These are phyloP conservation scores for Salvia sclarea DNA, from an alignment of 305 asterid species.

Conservation along the genomic window DNA sequence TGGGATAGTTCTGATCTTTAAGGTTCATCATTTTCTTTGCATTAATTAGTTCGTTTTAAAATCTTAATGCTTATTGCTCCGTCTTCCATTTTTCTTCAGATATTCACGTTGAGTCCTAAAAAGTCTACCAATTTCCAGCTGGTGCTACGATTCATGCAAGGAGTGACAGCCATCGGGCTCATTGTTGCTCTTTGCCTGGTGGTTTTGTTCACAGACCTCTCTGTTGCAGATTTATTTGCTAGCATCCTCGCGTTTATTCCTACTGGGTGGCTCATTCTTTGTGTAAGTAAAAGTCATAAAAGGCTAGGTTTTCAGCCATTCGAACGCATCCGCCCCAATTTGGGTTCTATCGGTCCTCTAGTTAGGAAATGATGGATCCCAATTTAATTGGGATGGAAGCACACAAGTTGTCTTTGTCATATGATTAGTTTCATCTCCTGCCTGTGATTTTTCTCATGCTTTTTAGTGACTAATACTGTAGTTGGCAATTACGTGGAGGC, in stretches of 20 bases:
- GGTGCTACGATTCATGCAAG: constrained; percentile 92
- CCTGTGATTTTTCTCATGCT: background rate
- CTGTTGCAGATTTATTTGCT: constrained; percentile 84
- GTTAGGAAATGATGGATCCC: no score
- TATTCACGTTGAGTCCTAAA: constrained; percentile 81
- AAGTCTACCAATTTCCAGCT: constrained; percentile 86
- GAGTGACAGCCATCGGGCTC: constrained; percentile 80
- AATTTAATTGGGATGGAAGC: no score
- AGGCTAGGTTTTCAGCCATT: constrained; percentile 24
- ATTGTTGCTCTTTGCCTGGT: constrained; percentile 79
- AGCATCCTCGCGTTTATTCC: constrained; percentile 95
- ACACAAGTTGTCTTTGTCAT: background rate
- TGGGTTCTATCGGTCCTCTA: no score
- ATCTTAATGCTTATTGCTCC: constrained; percentile 7
- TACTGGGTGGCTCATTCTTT: constrained; percentile 90
- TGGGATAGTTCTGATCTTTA: constrained; percentile 79
- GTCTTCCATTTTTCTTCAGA: constrained; percentile 47
- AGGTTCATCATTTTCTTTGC: constrained; percentile 54
- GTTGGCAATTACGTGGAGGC: constrained; percentile 91
- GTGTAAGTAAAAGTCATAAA: constrained; percentile 55
- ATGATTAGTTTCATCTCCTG: background rate
- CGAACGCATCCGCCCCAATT: no score
- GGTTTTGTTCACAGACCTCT: constrained; percentile 63
- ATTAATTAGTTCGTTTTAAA: background rate
- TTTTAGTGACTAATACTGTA: constrained; percentile 31